phyloP scores from a whole-genome alignment of 2,329 filamentous ascomycete species.

The Aspergillus fumigatiaffinis region DNA sequence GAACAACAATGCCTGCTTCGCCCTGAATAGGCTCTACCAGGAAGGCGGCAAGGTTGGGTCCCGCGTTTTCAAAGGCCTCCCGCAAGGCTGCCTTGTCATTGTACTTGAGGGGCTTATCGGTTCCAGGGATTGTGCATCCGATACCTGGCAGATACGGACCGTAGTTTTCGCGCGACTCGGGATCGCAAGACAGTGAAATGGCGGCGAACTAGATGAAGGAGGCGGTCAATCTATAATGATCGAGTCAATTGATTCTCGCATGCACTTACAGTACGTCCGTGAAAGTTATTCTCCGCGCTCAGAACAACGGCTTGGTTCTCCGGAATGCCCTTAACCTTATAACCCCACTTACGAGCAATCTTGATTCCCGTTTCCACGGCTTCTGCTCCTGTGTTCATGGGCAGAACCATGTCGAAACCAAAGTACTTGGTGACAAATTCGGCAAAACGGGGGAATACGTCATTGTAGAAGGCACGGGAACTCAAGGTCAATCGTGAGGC shows the following conservation, averaged over 20 bases:
- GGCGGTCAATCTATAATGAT: neutral
- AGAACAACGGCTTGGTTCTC: slow-evolving; percentile 80
- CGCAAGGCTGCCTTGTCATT: slow-evolving; percentile 80
- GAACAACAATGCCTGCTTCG: slow-evolving; percentile 94
- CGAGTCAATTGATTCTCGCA: slow-evolving; percentile 1
- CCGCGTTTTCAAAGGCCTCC: slow-evolving; percentile 72
- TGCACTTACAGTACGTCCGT: slow-evolving; percentile 77
- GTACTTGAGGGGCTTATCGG: slow-evolving; percentile 74
- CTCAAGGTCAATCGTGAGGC: slow-evolving; percentile 85
- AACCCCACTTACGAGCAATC: slow-evolving; percentile 95
- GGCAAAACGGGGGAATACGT: slow-evolving; percentile 94
- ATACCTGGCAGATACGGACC: slow-evolving; percentile 91
- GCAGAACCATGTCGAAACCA: slow-evolving; percentile 95
- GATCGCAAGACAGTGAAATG: slow-evolving; percentile 91
- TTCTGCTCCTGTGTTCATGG: slow-evolving; percentile 97
- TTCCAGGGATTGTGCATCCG: slow-evolving; percentile 71
- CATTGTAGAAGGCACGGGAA: slow-evolving; percentile 95
- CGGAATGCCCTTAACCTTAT: slow-evolving; percentile 90
- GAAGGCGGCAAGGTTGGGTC: slow-evolving; percentile 83
- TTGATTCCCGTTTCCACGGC: slow-evolving; percentile 95
- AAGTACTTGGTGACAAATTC: slow-evolving; percentile 86
- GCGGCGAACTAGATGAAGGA: slow-evolving; percentile 68
- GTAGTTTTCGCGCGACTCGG: slow-evolving; percentile 94
- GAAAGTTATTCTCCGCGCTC: slow-evolving; percentile 87
- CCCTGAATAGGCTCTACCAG: slow-evolving; percentile 96